Percentiles rank a stretch among this genome's conserved stretches.
These are phyloP conservation scores for Alternaria sp. DNA, from an alignment of 2,329 filamentous ascomycete genomes.

Conservation along the genomic window DNA sequence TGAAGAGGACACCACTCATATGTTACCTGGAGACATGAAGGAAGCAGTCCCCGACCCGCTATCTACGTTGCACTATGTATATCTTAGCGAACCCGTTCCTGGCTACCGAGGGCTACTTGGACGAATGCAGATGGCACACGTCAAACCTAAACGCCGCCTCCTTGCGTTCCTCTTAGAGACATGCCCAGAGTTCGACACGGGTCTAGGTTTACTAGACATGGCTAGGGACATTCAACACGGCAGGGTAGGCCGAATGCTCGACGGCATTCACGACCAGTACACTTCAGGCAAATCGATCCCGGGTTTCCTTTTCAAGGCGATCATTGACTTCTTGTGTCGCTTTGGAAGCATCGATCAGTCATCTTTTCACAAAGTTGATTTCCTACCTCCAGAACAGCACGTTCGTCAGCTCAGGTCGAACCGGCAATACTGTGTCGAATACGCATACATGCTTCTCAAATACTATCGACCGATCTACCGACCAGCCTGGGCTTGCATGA, in stretches of 20 bases:
- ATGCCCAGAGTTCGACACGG: conserved; percentile 27
- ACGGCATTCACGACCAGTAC: conserved; percentile 19
- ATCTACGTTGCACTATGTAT: conserved; percentile 69
- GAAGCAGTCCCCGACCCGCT: conserved; percentile 63
- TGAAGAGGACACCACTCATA: conserved; percentile 8
- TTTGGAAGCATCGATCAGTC: conserved; percentile 29
- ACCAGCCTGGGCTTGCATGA: conserved; percentile 39
- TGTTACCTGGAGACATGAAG: conserved; percentile 65
- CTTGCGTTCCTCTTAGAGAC: conserved; percentile 63
- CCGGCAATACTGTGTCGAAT: conserved; percentile 35
- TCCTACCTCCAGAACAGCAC: conserved; percentile 23
- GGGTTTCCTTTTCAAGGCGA: conserved; percentile 35
- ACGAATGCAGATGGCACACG: conserved; percentile 60
- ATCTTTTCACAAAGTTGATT: conserved; percentile 3
- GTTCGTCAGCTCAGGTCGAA: conserved; percentile 23
- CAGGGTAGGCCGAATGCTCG: conserved; percentile 29
- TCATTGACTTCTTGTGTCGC: conserved; percentile 41
- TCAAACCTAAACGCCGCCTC: conserved; percentile 58
- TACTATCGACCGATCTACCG: conserved; percentile 31
- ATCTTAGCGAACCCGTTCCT: conserved; percentile 67
- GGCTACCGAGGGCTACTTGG: conserved; percentile 64
- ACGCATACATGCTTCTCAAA: conserved; percentile 36
- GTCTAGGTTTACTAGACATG: conserved; percentile 26
- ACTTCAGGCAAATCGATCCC: conserved; percentile 19
- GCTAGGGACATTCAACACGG: conserved; percentile 22